phyloP scores from a whole-genome alignment of 83 land plant genomes.

The Picea abies region DNA sequence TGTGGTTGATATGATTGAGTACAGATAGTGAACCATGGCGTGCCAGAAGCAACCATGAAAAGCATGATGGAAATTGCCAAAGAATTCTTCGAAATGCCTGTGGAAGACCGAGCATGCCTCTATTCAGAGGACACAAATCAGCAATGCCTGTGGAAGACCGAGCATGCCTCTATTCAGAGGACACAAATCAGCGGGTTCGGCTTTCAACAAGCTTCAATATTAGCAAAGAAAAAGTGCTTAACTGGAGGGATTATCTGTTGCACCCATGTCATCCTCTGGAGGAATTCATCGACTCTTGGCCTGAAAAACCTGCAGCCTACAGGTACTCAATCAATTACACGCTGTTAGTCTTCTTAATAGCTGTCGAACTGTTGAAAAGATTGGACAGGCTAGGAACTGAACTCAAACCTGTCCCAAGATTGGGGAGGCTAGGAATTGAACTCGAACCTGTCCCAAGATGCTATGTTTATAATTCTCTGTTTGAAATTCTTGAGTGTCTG shows the following conservation, averaged over 20 bases:
- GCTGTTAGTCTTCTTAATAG: not conserved
- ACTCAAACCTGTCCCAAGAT: conserved; percentile 22
- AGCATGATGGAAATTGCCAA: conserved; percentile 39
- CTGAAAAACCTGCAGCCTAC: conserved; percentile 57
- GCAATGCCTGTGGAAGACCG: conserved; percentile 53
- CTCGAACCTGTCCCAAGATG: too few relatives aligned
- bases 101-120: conserved; percentile 53
- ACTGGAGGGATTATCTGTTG: conserved; percentile 62
- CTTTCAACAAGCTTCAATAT: conserved; percentile 65
- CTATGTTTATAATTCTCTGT: too few relatives aligned
- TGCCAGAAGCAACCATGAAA: conserved; percentile 31
- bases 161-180: conserved; percentile 62
- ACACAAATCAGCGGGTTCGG: conserved; percentile 45
- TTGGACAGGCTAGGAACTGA: not conserved
- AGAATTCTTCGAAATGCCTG: conserved; percentile 53
- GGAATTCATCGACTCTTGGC: conserved; percentile 56
- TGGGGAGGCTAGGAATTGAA: conserved; percentile 26
- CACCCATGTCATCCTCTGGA: conserved; percentile 62
- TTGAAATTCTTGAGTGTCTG: too few relatives aligned
- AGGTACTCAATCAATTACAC: conserved; percentile 27
- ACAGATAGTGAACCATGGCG: conserved; percentile 62
- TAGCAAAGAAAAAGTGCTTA: conserved; percentile 45
- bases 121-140: conserved; percentile 61
- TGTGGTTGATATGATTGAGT: not conserved
- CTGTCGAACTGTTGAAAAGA: not conserved